Evolutionary conservation across 805 yeast genomes (phyloP).

Genomic region (Saccharomyces jurei): DNA sequence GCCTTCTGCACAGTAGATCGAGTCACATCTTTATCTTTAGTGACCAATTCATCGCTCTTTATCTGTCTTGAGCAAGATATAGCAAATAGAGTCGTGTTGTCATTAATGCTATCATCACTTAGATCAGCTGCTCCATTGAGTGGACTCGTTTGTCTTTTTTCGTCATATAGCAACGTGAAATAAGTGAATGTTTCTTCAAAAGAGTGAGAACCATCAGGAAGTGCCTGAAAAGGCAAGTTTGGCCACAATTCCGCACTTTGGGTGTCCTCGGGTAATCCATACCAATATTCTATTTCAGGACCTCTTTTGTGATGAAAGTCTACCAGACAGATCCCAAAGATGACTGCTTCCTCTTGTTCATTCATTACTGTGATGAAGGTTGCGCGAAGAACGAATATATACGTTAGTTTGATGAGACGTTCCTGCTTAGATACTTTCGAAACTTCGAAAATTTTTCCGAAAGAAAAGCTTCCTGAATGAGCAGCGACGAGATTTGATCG

Average conservation of each 20-base stretch:
- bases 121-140: constrained; percentile 36
- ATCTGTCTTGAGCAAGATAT: constrained; percentile 89
- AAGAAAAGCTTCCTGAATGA: neutral
- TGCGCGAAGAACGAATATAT: neutral
- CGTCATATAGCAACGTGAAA: constrained; percentile 74
- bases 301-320: constrained; percentile 91
- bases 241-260: constrained; percentile 55
- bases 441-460: neutral
- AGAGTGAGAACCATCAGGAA: constrained; percentile 93
- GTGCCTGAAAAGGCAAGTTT: constrained; percentile 82
- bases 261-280: constrained; percentile 36
- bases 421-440: neutral
- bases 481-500: neutral
- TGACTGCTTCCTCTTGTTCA: constrained; percentile 16
- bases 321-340: constrained; percentile 81
- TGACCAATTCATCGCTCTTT: constrained; percentile 48
- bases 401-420: neutral
- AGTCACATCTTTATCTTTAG: constrained; percentile 56
- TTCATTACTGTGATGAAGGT: neutral
- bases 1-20: constrained; percentile 89
- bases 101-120: constrained; percentile 26
- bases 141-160: constrained; percentile 30
- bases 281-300: constrained; percentile 92
- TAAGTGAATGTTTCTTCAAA: constrained; percentile 90
- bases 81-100: constrained; percentile 75